Percentiles rank a stretch among this genome's conserved stretches.
These are phyloP conservation scores for Casaregolazyma suthepensis DNA, from an alignment of 1,139 yeast species.

Conservation along the genomic window DNA sequence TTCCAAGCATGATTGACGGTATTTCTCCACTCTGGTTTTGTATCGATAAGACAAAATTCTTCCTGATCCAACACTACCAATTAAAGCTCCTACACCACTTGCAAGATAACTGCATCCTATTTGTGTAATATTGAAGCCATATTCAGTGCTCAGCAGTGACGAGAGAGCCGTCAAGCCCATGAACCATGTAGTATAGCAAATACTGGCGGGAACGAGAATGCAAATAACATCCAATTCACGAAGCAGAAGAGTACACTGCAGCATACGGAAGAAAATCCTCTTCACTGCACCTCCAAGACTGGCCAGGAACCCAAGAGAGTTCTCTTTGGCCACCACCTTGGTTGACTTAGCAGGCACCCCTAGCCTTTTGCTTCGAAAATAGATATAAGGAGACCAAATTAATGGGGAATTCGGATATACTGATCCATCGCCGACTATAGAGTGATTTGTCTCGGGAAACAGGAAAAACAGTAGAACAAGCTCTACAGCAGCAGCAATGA, in stretches of 20 bases:
- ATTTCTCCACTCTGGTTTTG: slow-evolving; percentile 13
- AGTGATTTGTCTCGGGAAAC: slow-evolving; percentile 68
- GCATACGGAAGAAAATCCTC: background rate
- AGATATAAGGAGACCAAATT: slow-evolving; percentile 40
- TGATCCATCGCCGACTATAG: slow-evolving; percentile 63
- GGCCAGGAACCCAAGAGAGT: background rate
- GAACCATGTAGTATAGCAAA: slow-evolving; percentile 66
- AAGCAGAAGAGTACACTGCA: slow-evolving; percentile 15
- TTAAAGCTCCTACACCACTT: slow-evolving; percentile 35
- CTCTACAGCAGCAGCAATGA: slow-evolving; percentile 51
- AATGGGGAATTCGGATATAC: slow-evolving; percentile 39
- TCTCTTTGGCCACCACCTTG: background rate
- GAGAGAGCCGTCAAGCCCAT: slow-evolving; percentile 61
- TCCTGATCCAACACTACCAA: slow-evolving; percentile 33
- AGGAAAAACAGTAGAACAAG: slow-evolving; percentile 29
- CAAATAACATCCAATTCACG: slow-evolving; percentile 34
- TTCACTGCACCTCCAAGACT: background rate
- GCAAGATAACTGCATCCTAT: slow-evolving; percentile 55
- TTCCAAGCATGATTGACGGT: slow-evolving; percentile 33
- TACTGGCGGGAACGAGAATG: slow-evolving; percentile 46
- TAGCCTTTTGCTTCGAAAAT: slow-evolving; percentile 14
- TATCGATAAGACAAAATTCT: slow-evolving; percentile 31
- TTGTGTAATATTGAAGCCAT: slow-evolving; percentile 45
- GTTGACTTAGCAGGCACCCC: slow-evolving; percentile 16
- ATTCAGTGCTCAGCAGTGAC: slow-evolving; percentile 43